Base-by-base conservation (phyloP, 495 filamentous ascomycete genomes). In the Cercophora samala region DNA sequence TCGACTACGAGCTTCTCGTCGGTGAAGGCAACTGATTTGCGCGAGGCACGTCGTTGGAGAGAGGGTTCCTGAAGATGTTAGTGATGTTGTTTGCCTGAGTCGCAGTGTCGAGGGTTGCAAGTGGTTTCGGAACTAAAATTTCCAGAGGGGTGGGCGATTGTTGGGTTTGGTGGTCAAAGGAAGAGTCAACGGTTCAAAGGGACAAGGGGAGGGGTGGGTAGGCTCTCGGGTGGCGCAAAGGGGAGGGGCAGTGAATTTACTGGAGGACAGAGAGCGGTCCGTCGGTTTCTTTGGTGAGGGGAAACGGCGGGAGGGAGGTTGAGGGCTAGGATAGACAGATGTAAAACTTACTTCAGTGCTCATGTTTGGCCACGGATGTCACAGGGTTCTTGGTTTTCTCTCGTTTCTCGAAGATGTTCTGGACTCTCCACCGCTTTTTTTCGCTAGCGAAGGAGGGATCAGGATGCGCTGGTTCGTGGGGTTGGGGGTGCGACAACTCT, bases 11-110 rank as follows among this genome's bases (percentile, higher is more conserved):
- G 87, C 61, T 89, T 82, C 68, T 89, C 91, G 78, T 93, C 91
- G 73, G 87, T 92, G 78, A 97, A 97, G 32, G 91, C 90, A 71
- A 97, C 93, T 42, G 91, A 94, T 76, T 97, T 97, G 79, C 93
- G 91, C 66, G 75, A 77, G 32, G 72, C 42, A 52, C 75, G 75
- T 88, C 86, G 77, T 84, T 88, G 66, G 80, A 80, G 66, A 82
- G 84, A 61, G 75, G 77, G 64, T 74, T 75, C 70, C 74, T 77
- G 54, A 66, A 60, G 60, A 58, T 18, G 72, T 81, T 80, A 80
- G 71, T 70, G 67, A 64, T 56, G 8, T 46, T 21, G 24, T 58
- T 54, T 54, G 52, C 4, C 19, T 56, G 53, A 56, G n/a, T 19
- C 5, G 53, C 53, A 23, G 53, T n/a, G n/a, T 56, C n/a, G 19